phyloP scores from a whole-genome alignment of 257 asterid species.

The Petunia secreta region DNA sequence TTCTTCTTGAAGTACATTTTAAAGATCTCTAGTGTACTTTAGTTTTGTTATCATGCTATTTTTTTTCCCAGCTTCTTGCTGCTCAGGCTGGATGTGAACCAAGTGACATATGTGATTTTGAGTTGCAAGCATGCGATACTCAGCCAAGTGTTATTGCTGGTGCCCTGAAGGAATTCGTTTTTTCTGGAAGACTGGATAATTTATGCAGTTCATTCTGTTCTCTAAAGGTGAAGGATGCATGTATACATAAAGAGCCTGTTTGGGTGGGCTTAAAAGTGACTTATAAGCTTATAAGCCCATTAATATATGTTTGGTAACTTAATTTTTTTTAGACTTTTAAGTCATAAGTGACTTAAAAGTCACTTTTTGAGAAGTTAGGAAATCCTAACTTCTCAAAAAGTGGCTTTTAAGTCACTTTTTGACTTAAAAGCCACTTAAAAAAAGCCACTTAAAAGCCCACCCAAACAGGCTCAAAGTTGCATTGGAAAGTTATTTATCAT shows the following conservation, averaged over 20 bases:
- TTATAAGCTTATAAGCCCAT: too few species aligned
- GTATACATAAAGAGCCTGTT: constrained; percentile 10
- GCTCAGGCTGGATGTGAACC: constrained; percentile 72
- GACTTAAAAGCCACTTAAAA: too few species aligned
- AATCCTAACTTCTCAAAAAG: too few species aligned
- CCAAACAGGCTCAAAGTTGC: too few species aligned
- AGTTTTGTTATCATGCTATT: constrained; percentile 18
- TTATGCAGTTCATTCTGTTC: constrained; percentile 98
- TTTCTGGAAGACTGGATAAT: constrained; percentile 94
- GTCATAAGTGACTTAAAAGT: too few species aligned
- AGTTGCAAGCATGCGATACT: constrained; percentile 93
- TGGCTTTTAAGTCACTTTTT: too few species aligned
- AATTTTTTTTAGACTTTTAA: too few species aligned
- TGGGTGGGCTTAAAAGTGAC: too few species aligned
- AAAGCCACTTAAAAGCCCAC: too few species aligned
- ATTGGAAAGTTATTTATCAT: not conserved
- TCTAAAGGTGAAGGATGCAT: constrained; percentile 57
- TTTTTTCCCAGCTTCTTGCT: constrained; percentile 65
- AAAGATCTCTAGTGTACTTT: not conserved
- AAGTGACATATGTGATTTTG: constrained; percentile 93
- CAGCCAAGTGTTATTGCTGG: constrained; percentile 90
- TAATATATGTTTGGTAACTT: too few species aligned
- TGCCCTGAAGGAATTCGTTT: constrained; percentile 86
- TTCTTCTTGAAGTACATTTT: not conserved
- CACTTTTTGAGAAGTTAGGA: too few species aligned